phyloP scores from a whole-genome alignment of 2,329 filamentous ascomycete species.

The Colletotrichum sansevieriae region DNA sequence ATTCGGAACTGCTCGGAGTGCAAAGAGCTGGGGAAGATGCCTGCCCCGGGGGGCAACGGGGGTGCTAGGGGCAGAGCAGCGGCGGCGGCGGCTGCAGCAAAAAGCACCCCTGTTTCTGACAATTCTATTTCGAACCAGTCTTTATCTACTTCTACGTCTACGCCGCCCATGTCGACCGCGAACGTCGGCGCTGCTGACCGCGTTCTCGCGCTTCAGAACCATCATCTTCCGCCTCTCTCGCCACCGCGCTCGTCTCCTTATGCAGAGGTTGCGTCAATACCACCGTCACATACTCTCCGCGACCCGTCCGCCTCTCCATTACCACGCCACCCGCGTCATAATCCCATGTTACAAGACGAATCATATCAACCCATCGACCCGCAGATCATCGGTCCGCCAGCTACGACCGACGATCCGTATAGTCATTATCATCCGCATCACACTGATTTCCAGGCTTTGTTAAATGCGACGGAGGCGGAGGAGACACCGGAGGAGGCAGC shows the following conservation, averaged over 20 bases:
- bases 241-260: constrained; percentile 53
- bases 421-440: constrained; percentile 54
- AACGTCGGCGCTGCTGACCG: constrained; percentile 34
- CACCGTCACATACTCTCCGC: constrained; percentile 55
- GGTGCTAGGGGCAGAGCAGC: constrained; percentile 31
- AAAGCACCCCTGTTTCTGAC: background rate
- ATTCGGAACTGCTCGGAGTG: constrained; percentile 93
- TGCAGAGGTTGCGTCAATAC: constrained; percentile 61
- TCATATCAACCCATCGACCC: constrained; percentile 69
- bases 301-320: constrained; percentile 45
- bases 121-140: constrained; percentile 16
- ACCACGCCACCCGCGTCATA: constrained; percentile 50
- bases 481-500: constrained; percentile 53
- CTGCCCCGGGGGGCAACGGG: constrained; percentile 42
- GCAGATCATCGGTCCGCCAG: constrained; percentile 66
- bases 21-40: constrained; percentile 79
- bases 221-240: constrained; percentile 47
- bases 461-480: constrained; percentile 59
- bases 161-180: constrained; percentile 35
- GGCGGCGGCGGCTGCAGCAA: constrained; percentile 3
- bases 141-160: constrained; percentile 13
- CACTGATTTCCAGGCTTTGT: constrained; percentile 66
- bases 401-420: constrained; percentile 52
- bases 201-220: constrained; percentile 40
- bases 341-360: constrained; percentile 51